Base-by-base conservation (phyloP, 2,329 filamentous ascomycete genomes). In the Calonectria naviculata region DNA sequence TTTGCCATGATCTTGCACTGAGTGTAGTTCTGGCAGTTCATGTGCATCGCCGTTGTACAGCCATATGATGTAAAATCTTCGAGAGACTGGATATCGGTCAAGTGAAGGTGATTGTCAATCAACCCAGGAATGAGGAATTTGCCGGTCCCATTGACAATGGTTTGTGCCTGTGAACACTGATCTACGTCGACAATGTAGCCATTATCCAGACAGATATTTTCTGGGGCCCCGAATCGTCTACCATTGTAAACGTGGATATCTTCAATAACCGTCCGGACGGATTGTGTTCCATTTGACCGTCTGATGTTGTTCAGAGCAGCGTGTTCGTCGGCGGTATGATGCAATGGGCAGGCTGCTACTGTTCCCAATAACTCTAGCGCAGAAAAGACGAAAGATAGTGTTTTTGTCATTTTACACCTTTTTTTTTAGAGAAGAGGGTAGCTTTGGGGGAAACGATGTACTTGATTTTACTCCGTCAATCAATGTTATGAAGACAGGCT, bases 81-180 rank as follows among this genome's bases (percentile, higher is more conserved):
- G 12, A 64, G 44, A 17, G 28, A n/a, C 15, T 28, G 12, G 61
- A 46, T 21, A 19, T 34, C 29, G n/a, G 42, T 47, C 7, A 47
- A 17, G 31, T 64, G 61, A 34, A 36, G 26, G 38, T 64, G 61
- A n/a, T 31, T 47, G 31, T 64, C 61, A n/a, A 64, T 47, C 28
- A 64, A 36, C 5, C 61, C 61, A 2, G 61, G 61, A 12, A 64
- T 47, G 4, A 64, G 21, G 21, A 47, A 47, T 21, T 38, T 34
- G 13, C 61, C 44, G 2, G 28, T 26, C 6, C 61, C 61, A 6
- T 64, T 38, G n/a, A 56, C 44, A 5, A 41, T 15, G 6, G 24
- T 19, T 19, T 46, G 21, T 21, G 41, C 61, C 4, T n/a, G 7
- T 4, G 34, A 15, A 17, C 56, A 31, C 9, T 28, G 36, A 4